These are phyloP conservation scores for Rhododendron kiyosumense DNA, from an alignment of 148 eudicot genomes.

Conservation along the genomic window DNA sequence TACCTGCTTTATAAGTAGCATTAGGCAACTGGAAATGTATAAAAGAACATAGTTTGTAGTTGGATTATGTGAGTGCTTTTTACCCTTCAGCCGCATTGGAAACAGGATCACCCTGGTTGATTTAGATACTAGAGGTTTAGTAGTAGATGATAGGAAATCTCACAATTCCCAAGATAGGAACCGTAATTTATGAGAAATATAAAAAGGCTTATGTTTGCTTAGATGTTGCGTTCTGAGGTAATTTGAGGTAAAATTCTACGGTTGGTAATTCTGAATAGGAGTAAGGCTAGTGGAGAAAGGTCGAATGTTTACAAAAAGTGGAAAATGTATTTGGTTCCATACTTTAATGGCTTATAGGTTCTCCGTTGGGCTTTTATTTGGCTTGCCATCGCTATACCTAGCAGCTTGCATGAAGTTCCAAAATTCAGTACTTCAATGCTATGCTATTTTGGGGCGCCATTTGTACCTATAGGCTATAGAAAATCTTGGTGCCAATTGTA, in stretches of 20 bases:
- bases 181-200: neutral
- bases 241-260: neutral
- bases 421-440: neutral
- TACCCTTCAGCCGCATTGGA: neutral
- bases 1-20: neutral
- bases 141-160: neutral
- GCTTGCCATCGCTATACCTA: neutral
- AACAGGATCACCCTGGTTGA: neutral
- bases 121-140: neutral
- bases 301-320: neutral
- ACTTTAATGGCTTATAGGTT: neutral
- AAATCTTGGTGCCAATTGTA: neutral
- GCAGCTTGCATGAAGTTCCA: neutral
- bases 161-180: neutral
- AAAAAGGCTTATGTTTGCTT: neutral
- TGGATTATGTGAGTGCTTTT: neutral
- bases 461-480: neutral
- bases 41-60: neutral
- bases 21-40: neutral
- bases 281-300: neutral
- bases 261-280: neutral
- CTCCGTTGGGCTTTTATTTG: neutral
- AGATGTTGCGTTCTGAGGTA: neutral
- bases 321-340: neutral
- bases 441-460: neutral